Evolutionary conservation across 768 basidiomycete genomes (phyloP), one percentile per base, ranked within the genome.

Genomic region (Lactarius trivialis): DNA sequence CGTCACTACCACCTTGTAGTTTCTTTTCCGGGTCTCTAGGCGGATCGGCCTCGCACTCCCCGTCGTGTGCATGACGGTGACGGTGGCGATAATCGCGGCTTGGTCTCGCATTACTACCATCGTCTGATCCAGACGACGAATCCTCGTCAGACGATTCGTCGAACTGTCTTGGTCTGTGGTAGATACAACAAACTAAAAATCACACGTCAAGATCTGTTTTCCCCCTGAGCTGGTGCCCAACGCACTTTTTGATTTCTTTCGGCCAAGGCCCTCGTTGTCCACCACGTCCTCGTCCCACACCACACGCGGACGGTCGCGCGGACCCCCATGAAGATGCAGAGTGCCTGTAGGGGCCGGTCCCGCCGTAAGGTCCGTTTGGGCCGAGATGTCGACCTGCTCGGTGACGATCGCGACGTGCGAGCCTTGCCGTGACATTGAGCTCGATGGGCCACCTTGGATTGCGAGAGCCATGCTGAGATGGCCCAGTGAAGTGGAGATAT

Each of bases 261-360:
- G 85, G 7, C 91, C 92, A 62, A 85, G 81, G 0, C 86, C 86
- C 69, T 98, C 95, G 70, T 98, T 97, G 72, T 98, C 95, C 3
- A 63, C 61, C 17, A 63, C 61, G 4, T 39, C 56, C 45, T 92
- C 88, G 24, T 75, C 81, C 95, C 95, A 97, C 0, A 81, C 85
- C 0, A 98, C 95, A 28, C 81, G 77, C 43, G 80, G 74, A 28
- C 39, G 59, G 45, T 60, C 9, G 21, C 52, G 61, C n/a, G 45
- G 30, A 11, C 52, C 61, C n/a, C 61, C 61, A 14, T 57, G 57
- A 39, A 63, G 61, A 26, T 26, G 61, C 15, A 63, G 41, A 21
- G 52, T 63, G 1, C 52, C 61, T 6, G 7, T 24, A 21, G 56
- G 52, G n/a, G 36, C 11, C 0, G 48, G 9, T 15, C 36, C 60